Evolutionary conservation across 2,329 filamentous ascomycete species (phyloP), one percentile per base, ranked within the genome.

Genomic region (Hymenoscyphus repandus): DNA sequence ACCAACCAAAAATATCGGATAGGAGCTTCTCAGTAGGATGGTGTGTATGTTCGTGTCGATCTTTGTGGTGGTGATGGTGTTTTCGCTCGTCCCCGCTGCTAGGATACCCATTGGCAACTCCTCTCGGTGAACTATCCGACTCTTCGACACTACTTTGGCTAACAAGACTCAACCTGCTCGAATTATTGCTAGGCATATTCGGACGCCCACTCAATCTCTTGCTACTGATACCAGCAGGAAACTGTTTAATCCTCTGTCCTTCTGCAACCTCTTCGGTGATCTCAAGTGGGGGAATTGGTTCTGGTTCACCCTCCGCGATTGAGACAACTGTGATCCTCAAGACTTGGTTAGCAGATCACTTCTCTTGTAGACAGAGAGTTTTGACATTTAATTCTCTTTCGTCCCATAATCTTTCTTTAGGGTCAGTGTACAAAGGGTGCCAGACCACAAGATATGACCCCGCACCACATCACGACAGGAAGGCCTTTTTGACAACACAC

Each of bases 1-100:
- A 72, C 92, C 92, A 97, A 58, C 88, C 82, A 22, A 80, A 77
- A 12, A 96, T 83, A 64, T 95, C 88, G 17, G 83, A 76, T 27
- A 93, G 70, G 6, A 95, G 69, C 56, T 75, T 79, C 58, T 83
- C 60, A 38, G 63, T 62, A 20, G 67, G 66, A 47, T 64, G 59
- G 51, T 68, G 64, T 12, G 62, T 57, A 52, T 22, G 47, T 20
- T 57, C 54, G 36, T 62, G 58, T 30, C 38, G 43, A 49, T 55
- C 38, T 18, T 49, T 11, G 18, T 32, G 43, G 44, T 47, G 46
- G 15, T 47, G 45, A 17, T 47, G 45, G n/a, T 47, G 45, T 18
- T 49, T 54, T 17, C 30, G 40, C 48, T 58, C 55, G 6, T 48
- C 39, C 34, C 18, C 43, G 7, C 47, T 47, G 6, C 27, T 32